Percentiles rank a stretch among this genome's conserved stretches.
Evolutionary conservation across 2,329 filamentous ascomycete genomes (phyloP).

Genomic region (Fusarium liriodendri): DNA sequence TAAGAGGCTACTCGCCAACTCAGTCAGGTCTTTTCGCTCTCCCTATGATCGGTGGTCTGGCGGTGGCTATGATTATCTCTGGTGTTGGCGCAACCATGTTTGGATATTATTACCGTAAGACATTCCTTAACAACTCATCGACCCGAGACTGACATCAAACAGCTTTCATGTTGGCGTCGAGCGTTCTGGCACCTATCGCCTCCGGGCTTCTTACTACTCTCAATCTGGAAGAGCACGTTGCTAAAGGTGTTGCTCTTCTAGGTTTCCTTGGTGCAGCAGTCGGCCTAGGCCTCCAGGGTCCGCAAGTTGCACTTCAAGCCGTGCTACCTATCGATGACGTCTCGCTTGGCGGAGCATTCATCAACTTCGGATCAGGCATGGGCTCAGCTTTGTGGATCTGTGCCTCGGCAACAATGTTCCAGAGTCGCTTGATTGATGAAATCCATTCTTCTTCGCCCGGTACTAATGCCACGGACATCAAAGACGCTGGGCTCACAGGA

Average conservation of each 20-base stretch:
- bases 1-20: slow-evolving; percentile 33
- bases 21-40: slow-evolving; percentile 35
- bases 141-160: no score
- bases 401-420: slow-evolving; percentile 40
- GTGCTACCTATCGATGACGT: slow-evolving; percentile 35
- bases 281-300: slow-evolving; percentile 37
- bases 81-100: slow-evolving; percentile 35
- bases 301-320: slow-evolving; percentile 31
- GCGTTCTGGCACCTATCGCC: slow-evolving; percentile 31
- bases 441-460: slow-evolving; percentile 24
- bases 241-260: slow-evolving; percentile 32
- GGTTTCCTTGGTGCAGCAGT: slow-evolving; percentile 36
- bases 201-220: slow-evolving; percentile 39
- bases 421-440: slow-evolving; percentile 29
- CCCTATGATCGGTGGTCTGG: slow-evolving; percentile 36
- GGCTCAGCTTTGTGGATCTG: slow-evolving; percentile 40
- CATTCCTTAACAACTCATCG: accelerated
- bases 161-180: slow-evolving; percentile 42
- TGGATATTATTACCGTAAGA: slow-evolving; percentile 42
- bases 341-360: slow-evolving; percentile 37
- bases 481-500: slow-evolving; percentile 24
- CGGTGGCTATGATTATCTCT: slow-evolving; percentile 29
- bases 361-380: slow-evolving; percentile 39
- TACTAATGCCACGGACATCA: slow-evolving; percentile 8
- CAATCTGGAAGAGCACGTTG: slow-evolving; percentile 32